Evolutionary conservation across 164 flowering plant genomes (phyloP), one percentile per base, ranked within the genome.

Genomic region (Cinnamomum chago): DNA sequence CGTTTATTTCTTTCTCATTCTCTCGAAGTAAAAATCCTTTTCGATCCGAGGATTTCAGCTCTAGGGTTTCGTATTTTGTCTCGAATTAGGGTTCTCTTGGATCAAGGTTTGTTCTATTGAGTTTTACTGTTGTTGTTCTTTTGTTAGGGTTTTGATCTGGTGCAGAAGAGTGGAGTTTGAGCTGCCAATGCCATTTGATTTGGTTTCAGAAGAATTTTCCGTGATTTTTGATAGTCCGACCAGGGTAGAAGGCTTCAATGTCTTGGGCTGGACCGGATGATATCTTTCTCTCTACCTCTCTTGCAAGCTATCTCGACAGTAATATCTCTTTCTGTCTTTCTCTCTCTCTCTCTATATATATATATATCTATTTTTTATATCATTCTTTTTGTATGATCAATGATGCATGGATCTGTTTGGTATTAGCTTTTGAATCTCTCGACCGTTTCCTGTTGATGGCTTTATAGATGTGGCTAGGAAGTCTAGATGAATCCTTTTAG

Each of bases 251-350:
- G 28, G 50, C 47, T 35, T 60, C 62, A 28, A 86, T 85, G 89
- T 83, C 88, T 58, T 86, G 87, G 88, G 84, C 84, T 24, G 77
- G 83, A 40, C 76, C 86, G 12, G 89, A 85, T 58, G 88, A 86
- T 65, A 58, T 83, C 25, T 84, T 76, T 24, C 84, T 81, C 30
- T 83, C 87, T 69, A 82, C 88, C 25, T 86, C 88, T 14, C 86
- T 85, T 74, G 86, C 88, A 0, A 82, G 77, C 76, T 85, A 81
- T 72, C 88, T 85, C 35, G 88, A 86, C 74, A 86, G 88, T 86
- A 74, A 17, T 23, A 2, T 17, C 35, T 58, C 52, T 74, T 66
- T 69, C 73, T 70, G 73, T 58, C 35, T 75, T 58, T 74, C 67
- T 74, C 76, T 74, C 75, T 73, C 62, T 62, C 70, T 65, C 70